These are phyloP conservation scores for Cladosporium oxysporum DNA, from an alignment of 2,329 filamentous ascomycete species.

Conservation along the genomic window DNA sequence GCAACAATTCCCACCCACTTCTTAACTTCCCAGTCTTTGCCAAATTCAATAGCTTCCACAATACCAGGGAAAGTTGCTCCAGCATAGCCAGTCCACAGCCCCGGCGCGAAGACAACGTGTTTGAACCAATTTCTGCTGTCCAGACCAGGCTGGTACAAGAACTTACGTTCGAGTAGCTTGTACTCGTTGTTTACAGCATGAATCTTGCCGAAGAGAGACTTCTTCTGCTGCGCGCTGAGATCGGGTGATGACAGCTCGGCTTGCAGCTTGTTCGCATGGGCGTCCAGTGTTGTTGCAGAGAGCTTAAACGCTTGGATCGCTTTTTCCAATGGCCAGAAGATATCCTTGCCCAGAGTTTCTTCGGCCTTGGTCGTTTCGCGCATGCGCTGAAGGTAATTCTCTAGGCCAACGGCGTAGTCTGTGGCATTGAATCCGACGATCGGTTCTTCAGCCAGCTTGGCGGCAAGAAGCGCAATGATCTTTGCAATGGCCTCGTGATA, in stretches of 20 bases:
- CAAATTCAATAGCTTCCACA: constrained; percentile 60
- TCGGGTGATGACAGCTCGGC: constrained; percentile 46
- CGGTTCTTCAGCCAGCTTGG: constrained; percentile 49
- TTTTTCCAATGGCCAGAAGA: constrained; percentile 40
- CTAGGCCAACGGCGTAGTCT: constrained; percentile 47
- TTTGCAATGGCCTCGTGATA: constrained; percentile 57
- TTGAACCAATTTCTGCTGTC: constrained; percentile 88
- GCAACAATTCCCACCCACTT: constrained; percentile 49
- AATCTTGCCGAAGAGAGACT: constrained; percentile 43
- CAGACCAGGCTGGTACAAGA: constrained; percentile 73
- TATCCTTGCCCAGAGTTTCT: constrained; percentile 32
- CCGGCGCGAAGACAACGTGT: constrained; percentile 90
- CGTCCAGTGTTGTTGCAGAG: background rate
- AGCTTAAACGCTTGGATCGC: constrained; percentile 41
- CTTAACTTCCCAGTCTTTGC: constrained; percentile 40
- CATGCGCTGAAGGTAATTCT: constrained; percentile 41
- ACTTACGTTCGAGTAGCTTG: constrained; percentile 79
- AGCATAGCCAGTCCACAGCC: constrained; percentile 86
- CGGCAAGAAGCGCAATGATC: constrained; percentile 48
- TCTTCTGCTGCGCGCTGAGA: constrained; percentile 54
- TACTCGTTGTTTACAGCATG: constrained; percentile 74
- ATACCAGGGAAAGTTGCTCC: constrained; percentile 68
- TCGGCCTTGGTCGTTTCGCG: constrained; percentile 14
- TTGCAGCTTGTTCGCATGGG: constrained; percentile 21
- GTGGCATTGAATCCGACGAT: constrained; percentile 50